Evolutionary conservation across 2,329 filamentous ascomycete species (phyloP).

Genomic region (Aspergillus sp.): DNA sequence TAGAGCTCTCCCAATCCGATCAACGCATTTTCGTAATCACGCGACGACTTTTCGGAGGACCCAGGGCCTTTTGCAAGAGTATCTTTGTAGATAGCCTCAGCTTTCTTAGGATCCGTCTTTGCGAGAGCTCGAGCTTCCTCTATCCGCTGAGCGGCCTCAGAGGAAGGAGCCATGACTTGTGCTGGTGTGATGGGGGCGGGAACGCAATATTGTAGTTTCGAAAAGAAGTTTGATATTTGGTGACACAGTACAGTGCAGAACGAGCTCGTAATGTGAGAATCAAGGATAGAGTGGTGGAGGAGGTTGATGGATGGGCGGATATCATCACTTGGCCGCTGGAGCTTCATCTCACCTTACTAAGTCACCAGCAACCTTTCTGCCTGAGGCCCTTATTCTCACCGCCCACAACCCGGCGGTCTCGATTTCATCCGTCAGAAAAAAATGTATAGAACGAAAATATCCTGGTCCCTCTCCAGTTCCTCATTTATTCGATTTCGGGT

Average conservation of each 20-base stretch:
- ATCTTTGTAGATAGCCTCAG: constrained; percentile 84
- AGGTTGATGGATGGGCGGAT: constrained; percentile 11
- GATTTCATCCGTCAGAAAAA: constrained; percentile 26
- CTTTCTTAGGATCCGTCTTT: constrained; percentile 77
- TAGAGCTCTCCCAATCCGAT: constrained; percentile 90
- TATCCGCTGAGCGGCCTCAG: constrained; percentile 65
- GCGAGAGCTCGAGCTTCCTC: constrained; percentile 83
- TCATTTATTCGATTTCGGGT: constrained; percentile 2
- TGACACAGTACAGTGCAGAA: background rate
- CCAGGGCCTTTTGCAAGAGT: constrained; percentile 83
- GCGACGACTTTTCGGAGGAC: constrained; percentile 78
- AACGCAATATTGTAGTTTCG: constrained; percentile 8
- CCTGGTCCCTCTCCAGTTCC: background rate
- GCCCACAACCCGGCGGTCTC: constrained; percentile 34
- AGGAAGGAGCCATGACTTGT: constrained; percentile 48
- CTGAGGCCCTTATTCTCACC: constrained; percentile 26
- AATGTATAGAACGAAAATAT: constrained; percentile 20
- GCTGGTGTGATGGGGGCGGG: constrained; percentile 9
- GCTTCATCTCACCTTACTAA: constrained; percentile 17
- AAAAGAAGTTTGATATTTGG: background rate
- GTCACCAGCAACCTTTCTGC: background rate
- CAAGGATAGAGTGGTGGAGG: constrained; percentile 9
- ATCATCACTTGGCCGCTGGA: constrained; percentile 23
- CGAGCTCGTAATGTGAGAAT: background rate
- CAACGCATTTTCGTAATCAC: constrained; percentile 88